A percentile compares a stretch with the other conserved stretches of the same genome.
Conservation (phyloP, 139 green algal genomes). For the Raphidocelis subcapitata region DNA sequence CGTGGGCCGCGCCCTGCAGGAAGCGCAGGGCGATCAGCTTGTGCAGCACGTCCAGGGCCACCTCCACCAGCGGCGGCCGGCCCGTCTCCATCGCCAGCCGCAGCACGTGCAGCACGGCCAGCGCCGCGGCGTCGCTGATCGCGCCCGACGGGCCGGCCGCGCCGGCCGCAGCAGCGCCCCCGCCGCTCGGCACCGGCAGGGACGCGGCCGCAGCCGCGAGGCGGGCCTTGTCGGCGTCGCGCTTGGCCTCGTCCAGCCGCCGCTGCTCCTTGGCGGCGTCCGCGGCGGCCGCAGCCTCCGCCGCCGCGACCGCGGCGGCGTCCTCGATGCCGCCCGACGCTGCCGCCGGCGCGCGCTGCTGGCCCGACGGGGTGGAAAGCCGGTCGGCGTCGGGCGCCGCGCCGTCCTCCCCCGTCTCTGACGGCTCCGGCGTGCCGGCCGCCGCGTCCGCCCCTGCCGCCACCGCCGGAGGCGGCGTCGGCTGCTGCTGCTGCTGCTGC, state of each 20-base stretch:
- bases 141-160: slow-evolving; percentile 8
- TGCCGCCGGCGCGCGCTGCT: too few species aligned
- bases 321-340: slow-evolving; percentile 1
- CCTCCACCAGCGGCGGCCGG: slow-evolving; percentile 72
- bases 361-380: too few species aligned
- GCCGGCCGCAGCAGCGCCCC: neutral
- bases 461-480: neutral
- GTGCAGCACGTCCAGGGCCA: slow-evolving; percentile 88
- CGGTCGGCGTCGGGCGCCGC: neutral
- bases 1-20: slow-evolving; percentile 31
- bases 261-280: neutral
- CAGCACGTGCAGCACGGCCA: slow-evolving; percentile 41
- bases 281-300: neutral
- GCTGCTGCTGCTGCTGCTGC: neutral
- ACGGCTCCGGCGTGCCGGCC: neutral
- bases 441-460: neutral
- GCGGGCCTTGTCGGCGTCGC: slow-evolving; percentile 20
- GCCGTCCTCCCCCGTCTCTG: neutral
- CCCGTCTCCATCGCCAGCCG: slow-evolving; percentile 69
- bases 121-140: slow-evolving; percentile 25
- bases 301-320: neutral
- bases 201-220: slow-evolving; percentile 12
- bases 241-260: slow-evolving; percentile 4
- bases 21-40: slow-evolving; percentile 82
- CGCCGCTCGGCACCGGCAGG: neutral